These are phyloP conservation scores for Solanum verrucosum DNA, from an alignment of 257 asterid genomes.

Conservation along the genomic window DNA sequence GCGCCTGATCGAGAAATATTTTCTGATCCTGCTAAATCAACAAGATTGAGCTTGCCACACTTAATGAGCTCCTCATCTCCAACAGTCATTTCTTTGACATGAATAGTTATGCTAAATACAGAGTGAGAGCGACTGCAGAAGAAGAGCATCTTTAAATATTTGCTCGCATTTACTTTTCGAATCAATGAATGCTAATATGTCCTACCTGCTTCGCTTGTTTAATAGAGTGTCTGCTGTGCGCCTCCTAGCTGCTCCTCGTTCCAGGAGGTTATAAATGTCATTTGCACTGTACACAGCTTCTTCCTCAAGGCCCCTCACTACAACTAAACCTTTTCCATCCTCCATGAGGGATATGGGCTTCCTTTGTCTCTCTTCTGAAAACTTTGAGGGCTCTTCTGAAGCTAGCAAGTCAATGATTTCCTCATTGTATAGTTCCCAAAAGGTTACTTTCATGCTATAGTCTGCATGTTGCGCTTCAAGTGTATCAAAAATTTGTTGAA, in stretches of 20 bases:
- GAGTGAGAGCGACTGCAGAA: slow-evolving; percentile 79
- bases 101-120: slow-evolving; percentile 64
- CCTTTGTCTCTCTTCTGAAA: slow-evolving; percentile 46
- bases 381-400: slow-evolving; percentile 46
- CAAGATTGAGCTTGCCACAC: slow-evolving; percentile 88
- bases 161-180: background rate
- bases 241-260: slow-evolving; percentile 73
- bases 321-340: slow-evolving; percentile 72
- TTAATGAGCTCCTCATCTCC: slow-evolving; percentile 84
- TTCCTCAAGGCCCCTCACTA: slow-evolving; percentile 81
- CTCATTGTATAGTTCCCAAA: slow-evolving; percentile 76
- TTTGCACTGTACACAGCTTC: slow-evolving; percentile 77
- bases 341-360: slow-evolving; percentile 64
- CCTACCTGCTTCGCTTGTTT: slow-evolving; percentile 72
- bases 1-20: slow-evolving; percentile 80
- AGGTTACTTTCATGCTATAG: slow-evolving; percentile 76
- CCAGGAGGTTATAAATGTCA: slow-evolving; percentile 69
- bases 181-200: background rate
- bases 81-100: slow-evolving; percentile 60
- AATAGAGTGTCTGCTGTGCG: slow-evolving; percentile 78
- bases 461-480: slow-evolving; percentile 76
- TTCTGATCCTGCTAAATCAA: slow-evolving; percentile 88
- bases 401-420: slow-evolving; percentile 69
- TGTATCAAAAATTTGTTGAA: slow-evolving; percentile 72
- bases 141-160: background rate